Conservation (phyloP, 257 asterid genomes). For the Cinchona pubescens region DNA sequence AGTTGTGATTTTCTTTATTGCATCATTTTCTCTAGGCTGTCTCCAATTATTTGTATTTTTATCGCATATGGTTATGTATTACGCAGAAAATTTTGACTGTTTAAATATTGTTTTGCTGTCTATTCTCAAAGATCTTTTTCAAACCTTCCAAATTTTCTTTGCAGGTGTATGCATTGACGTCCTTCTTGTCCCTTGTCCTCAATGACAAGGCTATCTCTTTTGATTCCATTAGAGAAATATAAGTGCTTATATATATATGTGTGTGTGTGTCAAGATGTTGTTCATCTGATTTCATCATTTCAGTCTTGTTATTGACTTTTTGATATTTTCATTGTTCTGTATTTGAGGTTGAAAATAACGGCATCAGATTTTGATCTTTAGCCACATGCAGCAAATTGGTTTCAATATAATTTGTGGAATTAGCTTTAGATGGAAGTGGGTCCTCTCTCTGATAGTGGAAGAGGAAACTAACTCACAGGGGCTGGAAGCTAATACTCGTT, state of each 20-base stretch:
- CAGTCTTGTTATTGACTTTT: background rate
- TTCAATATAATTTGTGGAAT: too few relatives aligned
- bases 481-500: background rate
- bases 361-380: background rate
- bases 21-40: background rate
- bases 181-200: slow-evolving; percentile 82
- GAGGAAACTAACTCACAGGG: background rate
- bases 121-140: slow-evolving; percentile 2
- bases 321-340: background rate
- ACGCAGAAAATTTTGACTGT: background rate
- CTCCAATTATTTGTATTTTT: background rate
- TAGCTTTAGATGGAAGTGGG: background rate
- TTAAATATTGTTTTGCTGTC: background rate
- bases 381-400: background rate
- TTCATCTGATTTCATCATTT: background rate
- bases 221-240: slow-evolving; percentile 91
- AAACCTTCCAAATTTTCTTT: slow-evolving; percentile 24
- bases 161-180: slow-evolving; percentile 94
- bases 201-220: slow-evolving; percentile 73
- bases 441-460: background rate
- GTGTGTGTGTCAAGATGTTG: background rate
- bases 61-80: background rate
- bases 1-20: background rate
- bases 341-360: background rate
- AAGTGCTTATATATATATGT: slow-evolving; percentile 30